A percentile compares a stretch with the other conserved stretches of the same genome.
Evolutionary conservation across 2,329 filamentous ascomycete genomes (phyloP).

Genomic region (Nemania sp.): DNA sequence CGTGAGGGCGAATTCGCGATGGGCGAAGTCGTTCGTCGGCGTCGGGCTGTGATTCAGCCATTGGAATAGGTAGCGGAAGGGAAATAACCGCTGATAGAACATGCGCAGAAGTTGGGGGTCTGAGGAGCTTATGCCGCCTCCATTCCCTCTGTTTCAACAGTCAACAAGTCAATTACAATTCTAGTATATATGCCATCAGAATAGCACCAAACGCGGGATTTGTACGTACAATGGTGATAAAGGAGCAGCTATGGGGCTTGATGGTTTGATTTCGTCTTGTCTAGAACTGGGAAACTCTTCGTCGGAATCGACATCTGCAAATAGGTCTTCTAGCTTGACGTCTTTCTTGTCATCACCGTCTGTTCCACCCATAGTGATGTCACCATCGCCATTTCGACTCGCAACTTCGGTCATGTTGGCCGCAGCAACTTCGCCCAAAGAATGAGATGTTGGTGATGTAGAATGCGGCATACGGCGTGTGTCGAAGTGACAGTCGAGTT

Average conservation of each 20-base stretch:
- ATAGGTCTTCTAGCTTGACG: conserved; percentile 61
- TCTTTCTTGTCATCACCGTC: conserved; percentile 45
- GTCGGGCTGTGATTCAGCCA: conserved; percentile 95
- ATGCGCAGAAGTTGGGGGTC: conserved; percentile 86
- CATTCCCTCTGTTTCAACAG: conserved; percentile 38
- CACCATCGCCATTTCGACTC: conserved; percentile 38
- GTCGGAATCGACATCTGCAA: conserved; percentile 61
- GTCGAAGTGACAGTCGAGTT: too few relatives aligned
- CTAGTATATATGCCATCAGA: not conserved
- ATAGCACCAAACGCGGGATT: too few relatives aligned
- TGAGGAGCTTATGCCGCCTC: conserved; percentile 52
- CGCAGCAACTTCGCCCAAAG: conserved; percentile 40
- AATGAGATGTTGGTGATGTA: conserved; percentile 39
- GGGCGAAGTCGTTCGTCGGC: conserved; percentile 83
- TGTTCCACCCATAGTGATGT: conserved; percentile 47
- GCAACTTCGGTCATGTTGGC: conserved; percentile 43
- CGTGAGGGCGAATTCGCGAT: conserved; percentile 95
- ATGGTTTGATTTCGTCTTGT: conserved; percentile 43
- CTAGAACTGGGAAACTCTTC: conserved; percentile 61
- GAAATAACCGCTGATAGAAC: conserved; percentile 95
- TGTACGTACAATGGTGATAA: conserved; percentile 51
- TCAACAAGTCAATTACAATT: conserved; percentile 18
- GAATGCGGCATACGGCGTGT: conserved; percentile 56
- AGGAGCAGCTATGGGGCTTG: conserved; percentile 49
- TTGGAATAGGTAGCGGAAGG: conserved; percentile 92